Conservation (phyloP, 2,329 filamentous ascomycete genomes). For the Septoria linicola region DNA sequence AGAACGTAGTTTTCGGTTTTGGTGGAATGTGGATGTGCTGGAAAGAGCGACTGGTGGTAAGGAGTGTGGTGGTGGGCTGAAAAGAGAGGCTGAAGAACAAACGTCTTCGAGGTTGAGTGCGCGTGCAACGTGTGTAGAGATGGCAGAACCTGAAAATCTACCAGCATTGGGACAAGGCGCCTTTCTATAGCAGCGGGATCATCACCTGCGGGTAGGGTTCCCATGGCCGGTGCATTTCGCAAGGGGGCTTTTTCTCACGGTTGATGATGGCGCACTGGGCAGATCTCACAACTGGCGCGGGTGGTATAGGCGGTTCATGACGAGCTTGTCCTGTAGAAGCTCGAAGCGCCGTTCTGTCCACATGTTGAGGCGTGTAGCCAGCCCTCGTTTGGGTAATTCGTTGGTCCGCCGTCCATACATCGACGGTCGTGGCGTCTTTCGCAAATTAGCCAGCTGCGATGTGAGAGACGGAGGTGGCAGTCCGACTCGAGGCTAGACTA, state of each 20-base stretch:
- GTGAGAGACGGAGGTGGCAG: not conserved
- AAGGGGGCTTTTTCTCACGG: not conserved
- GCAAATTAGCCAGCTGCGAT: conserved; percentile 9
- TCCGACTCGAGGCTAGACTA: not conserved
- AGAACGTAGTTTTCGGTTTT: not conserved
- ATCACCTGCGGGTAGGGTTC: not conserved
- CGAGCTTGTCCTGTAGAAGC: not conserved
- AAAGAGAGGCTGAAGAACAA: conserved; percentile 34
- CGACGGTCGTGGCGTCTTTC: conserved; percentile 3
- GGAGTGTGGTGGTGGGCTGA: conserved; percentile 33
- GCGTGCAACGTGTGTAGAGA: conserved; percentile 17
- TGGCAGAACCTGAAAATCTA: conserved; percentile 5
- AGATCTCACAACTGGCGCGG: not conserved
- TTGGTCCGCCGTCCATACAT: conserved; percentile 2
- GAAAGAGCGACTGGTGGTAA: conserved; percentile 28
- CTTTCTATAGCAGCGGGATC: conserved; percentile 10
- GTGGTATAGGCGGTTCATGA: too few species aligned
- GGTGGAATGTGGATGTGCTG: conserved; percentile 4
- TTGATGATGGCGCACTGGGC: not conserved
- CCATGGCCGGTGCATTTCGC: not conserved
- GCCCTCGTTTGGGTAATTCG: not conserved
- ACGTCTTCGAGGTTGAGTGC: conserved; percentile 20
- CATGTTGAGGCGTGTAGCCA: conserved; percentile 5
- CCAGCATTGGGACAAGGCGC: not conserved
- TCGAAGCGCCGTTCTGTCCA: conserved; percentile 1